These are phyloP conservation scores for Nemophila menziesii DNA, from an alignment of 257 asterid species.

Conservation along the genomic window DNA sequence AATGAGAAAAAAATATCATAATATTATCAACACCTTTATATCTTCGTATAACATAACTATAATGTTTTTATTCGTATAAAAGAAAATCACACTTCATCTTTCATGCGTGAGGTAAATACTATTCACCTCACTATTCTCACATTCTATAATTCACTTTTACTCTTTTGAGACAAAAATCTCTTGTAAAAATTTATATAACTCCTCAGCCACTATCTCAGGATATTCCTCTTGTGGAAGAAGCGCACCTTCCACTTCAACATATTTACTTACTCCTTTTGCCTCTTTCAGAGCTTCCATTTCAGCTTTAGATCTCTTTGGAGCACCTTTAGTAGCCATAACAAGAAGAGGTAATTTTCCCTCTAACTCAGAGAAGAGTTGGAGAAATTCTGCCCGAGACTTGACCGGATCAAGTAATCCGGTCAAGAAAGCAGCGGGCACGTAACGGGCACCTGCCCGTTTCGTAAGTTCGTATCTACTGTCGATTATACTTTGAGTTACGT, in stretches of 20 bases:
- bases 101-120: background rate
- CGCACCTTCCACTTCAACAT: slow-evolving; percentile 74
- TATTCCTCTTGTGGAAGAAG: slow-evolving; percentile 94
- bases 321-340: slow-evolving; percentile 46
- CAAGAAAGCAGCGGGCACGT: slow-evolving; percentile 89
- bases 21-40: background rate
- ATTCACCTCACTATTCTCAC: background rate
- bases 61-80: background rate
- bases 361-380: slow-evolving; percentile 52
- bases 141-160: background rate
- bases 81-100: background rate
- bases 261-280: slow-evolving; percentile 66
- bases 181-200: slow-evolving; percentile 49
- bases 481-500: slow-evolving; percentile 59
- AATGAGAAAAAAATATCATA: background rate
- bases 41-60: background rate
- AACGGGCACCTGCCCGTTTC: slow-evolving; percentile 71
- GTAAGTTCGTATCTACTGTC: slow-evolving; percentile 82
- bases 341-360: slow-evolving; percentile 53
- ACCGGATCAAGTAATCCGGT: slow-evolving; percentile 93
- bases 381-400: slow-evolving; percentile 61
- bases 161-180: slow-evolving; percentile 22
- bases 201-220: slow-evolving; percentile 66
- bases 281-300: slow-evolving; percentile 91
- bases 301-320: slow-evolving; percentile 92